These are phyloP conservation scores for Phytopythium boreale DNA, from an alignment of 352 stramenopile genomes.

Conservation along the genomic window DNA sequence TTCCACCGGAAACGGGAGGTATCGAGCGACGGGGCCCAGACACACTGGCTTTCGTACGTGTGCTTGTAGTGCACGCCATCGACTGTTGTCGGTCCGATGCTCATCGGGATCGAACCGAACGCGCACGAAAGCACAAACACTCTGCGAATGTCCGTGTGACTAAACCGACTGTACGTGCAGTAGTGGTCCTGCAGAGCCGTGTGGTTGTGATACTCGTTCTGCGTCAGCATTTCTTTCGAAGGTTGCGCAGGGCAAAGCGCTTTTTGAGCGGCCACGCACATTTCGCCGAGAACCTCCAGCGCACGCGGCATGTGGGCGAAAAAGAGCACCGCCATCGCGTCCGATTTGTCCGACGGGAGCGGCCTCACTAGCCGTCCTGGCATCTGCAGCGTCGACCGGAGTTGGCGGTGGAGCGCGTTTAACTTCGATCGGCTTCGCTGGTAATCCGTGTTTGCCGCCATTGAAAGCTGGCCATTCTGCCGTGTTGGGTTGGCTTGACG, in stretches of 20 bases:
- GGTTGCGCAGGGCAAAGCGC: constrained; percentile 14
- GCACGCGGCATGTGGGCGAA: constrained; percentile 35
- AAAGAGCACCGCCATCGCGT: constrained; percentile 38
- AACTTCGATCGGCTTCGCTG: background rate
- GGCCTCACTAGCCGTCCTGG: constrained; percentile 27
- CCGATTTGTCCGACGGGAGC: constrained; percentile 18
- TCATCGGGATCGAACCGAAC: background rate
- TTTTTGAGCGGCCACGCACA: constrained; percentile 38
- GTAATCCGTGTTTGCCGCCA: background rate
- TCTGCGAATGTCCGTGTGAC: too few relatives aligned
- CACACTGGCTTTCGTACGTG: constrained; percentile 20
- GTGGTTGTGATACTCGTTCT: background rate
- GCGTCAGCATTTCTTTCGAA: constrained; percentile 10
- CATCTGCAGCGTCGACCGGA: constrained; percentile 9
- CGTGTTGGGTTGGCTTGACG: background rate
- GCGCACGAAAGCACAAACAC: background rate
- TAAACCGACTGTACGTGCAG: background rate
- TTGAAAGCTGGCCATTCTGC: background rate
- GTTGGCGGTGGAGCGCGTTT: background rate
- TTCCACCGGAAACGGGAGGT: constrained; percentile 29
- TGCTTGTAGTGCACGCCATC: constrained; percentile 16
- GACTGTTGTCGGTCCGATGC: constrained; percentile 10
- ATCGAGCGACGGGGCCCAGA: constrained; percentile 33
- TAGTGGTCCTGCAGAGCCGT: constrained; percentile 25
- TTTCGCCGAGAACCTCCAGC: constrained; percentile 29